A percentile compares a stretch with the other conserved stretches of the same genome.
Conservation (phyloP, 768 basidiomycete genomes). For the Tylopilus balloui region DNA sequence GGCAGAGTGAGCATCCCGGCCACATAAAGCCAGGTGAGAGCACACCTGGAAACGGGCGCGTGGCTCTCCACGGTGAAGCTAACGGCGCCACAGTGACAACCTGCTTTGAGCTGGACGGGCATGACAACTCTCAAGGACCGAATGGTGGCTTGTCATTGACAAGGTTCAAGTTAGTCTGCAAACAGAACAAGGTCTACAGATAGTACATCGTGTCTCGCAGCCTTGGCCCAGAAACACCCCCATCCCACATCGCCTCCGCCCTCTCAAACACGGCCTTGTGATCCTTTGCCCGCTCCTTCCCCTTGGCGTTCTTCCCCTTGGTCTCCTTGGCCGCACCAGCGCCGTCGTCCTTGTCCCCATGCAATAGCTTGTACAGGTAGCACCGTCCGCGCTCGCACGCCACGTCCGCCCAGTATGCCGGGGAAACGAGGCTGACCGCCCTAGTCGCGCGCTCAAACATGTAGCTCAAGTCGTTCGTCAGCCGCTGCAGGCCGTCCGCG, state of each 20-base stretch:
- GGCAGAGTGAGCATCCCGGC: neutral
- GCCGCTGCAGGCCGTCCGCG: constrained; percentile 46
- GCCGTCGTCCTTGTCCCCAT: constrained; percentile 22
- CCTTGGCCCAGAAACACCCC: constrained; percentile 44
- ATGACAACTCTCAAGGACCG: too few species aligned
- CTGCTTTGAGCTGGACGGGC: constrained; percentile 49
- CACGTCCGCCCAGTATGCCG: constrained; percentile 41
- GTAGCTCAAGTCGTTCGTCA: constrained; percentile 51
- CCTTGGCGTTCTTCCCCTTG: constrained; percentile 19
- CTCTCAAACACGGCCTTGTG: constrained; percentile 41
- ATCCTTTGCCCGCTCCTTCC: constrained; percentile 40
- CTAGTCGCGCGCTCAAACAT: constrained; percentile 58
- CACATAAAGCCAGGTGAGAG: neutral
- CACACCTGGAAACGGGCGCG: constrained; percentile 58
- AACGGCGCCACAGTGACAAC: constrained; percentile 36
- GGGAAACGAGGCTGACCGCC: constrained; percentile 35
- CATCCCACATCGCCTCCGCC: constrained; percentile 51
- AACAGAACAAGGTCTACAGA: constrained; percentile 25
- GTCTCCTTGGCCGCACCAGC: constrained; percentile 21
- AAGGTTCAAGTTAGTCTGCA: too few species aligned
- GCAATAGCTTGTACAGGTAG: constrained; percentile 44
- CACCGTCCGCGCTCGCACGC: constrained; percentile 53
- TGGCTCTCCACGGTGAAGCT: constrained; percentile 39
- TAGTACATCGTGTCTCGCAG: constrained; percentile 74
- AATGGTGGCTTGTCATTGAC: too few species aligned